Evolutionary conservation across 306 rosid genomes (phyloP).

Genomic region (Cicer judaicum): DNA sequence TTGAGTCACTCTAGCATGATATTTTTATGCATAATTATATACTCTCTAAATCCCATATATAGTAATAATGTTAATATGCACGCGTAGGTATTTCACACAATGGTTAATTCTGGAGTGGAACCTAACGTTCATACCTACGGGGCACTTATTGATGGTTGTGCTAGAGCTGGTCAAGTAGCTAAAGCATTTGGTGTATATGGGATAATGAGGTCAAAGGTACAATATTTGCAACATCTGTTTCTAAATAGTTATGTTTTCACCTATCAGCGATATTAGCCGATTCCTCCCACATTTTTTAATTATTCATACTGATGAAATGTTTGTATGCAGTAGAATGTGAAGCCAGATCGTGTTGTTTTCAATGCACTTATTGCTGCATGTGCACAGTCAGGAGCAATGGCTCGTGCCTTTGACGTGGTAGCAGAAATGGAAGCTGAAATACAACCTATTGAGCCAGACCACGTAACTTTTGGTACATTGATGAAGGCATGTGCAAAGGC

Average conservation of each 20-base stretch:
- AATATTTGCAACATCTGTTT: constrained; percentile 38
- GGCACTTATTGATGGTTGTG: constrained; percentile 98
- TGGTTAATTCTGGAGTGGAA: constrained; percentile 92
- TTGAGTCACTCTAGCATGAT: constrained; percentile 34
- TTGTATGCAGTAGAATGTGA: constrained; percentile 99
- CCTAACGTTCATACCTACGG: constrained; percentile 92
- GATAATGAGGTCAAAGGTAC: constrained; percentile 97
- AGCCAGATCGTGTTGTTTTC: constrained; percentile 99
- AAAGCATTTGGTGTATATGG: constrained; percentile 99
- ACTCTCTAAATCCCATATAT: constrained; percentile 27
- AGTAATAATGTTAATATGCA: constrained; percentile 35
- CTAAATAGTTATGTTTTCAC: constrained; percentile 13
- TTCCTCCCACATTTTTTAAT: constrained; percentile 29
- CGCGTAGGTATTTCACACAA: constrained; percentile 79
- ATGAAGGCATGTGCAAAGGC: constrained; percentile 87
- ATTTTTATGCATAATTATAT: constrained; percentile 22
- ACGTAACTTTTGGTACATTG: constrained; percentile 89
- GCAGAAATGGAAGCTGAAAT: constrained; percentile 86
- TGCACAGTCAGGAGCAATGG: constrained; percentile 93
- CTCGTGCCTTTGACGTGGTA: constrained; percentile 96
- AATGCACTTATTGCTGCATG: constrained; percentile 98
- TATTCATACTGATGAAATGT: constrained; percentile 66
- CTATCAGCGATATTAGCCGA: constrained; percentile 20
- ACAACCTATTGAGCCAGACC: constrained; percentile 91
- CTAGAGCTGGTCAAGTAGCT: constrained; percentile 94